Evolutionary conservation across 331 rosid species (phyloP), one percentile per base, ranked within the genome.

Genomic region (Pyrus hybrid): DNA sequence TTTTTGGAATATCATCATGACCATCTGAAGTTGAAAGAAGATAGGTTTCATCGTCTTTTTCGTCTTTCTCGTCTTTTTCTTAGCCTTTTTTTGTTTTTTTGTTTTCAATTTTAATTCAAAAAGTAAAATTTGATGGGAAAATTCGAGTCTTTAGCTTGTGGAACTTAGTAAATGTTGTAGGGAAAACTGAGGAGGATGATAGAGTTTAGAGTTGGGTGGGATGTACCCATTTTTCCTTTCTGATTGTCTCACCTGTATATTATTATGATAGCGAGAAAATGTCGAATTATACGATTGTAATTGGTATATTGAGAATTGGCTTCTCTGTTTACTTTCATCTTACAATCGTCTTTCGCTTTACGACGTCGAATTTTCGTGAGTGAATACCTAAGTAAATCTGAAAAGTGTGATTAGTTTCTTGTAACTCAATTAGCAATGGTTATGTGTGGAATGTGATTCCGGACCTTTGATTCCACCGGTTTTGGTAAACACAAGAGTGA

Each of bases 181-280:
- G 43, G 1, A 37, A 9, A 37, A 2, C 45, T 37, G 45, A 72
- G 85, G 79, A n/a, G n/a, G n/a, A 74, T 71, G 68, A 68, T 57
- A 83, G 74, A 2, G 3, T n/a, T 81, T 72, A 76, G 91, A 28
- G 67, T 90, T 86, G 94, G 79, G 91, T 86, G 94, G 78, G 89
- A 72, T 80, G 72, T 84, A 49, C 86, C 91, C 81, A 74, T 63
- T 82, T 91, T 87, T 79, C 85, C 86, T 43, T 83, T 83, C 81
- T 77, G 56, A 81, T 78, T 37, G 81, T 83, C 88, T 89, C 95
- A 85, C 91, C 91, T 87, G 93, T 87, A 89, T 84, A 81, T 80
- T 82, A 75, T 81, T 78, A 84, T 81, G 80, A 86, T 86, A 80
- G 84, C 83, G 67, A 81, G 26, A 73, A 68, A 73, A 75, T 83